Conservation (phyloP, 2,329 filamentous ascomycete genomes). For the Ceratocystis destructans region DNA sequence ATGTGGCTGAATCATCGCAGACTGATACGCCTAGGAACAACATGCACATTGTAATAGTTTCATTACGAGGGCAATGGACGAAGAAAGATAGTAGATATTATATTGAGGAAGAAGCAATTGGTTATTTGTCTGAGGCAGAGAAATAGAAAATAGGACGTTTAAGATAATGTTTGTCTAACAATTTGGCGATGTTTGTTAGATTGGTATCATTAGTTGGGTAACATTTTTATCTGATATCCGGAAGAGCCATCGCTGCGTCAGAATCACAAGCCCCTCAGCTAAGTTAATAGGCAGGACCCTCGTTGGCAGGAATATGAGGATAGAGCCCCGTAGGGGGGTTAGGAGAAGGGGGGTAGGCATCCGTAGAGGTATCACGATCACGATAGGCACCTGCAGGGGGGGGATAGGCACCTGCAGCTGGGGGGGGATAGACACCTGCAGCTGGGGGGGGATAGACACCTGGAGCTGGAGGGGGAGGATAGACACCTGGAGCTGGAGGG, state of each 20-base stretch:
- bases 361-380: too few species aligned
- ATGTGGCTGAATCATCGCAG: not conserved
- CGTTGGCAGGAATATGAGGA: too few species aligned
- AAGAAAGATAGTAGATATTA: not conserved
- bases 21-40: not conserved
- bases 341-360: too few species aligned
- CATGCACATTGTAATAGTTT: not conserved
- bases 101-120: not conserved
- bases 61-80: not conserved
- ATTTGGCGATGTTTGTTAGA: not conserved
- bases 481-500: too few species aligned
- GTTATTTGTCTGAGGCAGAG: not conserved
- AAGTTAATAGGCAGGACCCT: not conserved
- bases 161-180: not conserved
- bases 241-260: not conserved
- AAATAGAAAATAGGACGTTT: not conserved
- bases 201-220: not conserved
- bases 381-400: too few species aligned
- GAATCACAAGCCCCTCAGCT: not conserved
- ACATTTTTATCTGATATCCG: not conserved
- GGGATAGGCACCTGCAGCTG: too few species aligned
- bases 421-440: too few species aligned
- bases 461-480: too few species aligned
- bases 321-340: too few species aligned
- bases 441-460: too few species aligned